These are phyloP conservation scores for Picocystis salinarum DNA, from an alignment of 139 green algal species.

Conservation along the genomic window DNA sequence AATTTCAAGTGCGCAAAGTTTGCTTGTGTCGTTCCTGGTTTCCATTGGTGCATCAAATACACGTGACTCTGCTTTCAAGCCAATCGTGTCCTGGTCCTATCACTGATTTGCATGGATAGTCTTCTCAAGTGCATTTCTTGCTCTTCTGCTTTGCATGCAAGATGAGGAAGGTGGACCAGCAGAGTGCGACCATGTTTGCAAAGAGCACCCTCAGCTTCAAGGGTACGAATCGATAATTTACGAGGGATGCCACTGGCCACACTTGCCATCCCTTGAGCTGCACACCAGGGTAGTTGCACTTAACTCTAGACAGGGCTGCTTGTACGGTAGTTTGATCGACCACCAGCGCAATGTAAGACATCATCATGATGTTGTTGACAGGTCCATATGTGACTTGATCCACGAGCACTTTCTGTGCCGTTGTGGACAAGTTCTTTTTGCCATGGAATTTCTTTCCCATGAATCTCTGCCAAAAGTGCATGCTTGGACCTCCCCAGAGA, in stretches of 20 bases:
- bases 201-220: slow-evolving; percentile 50
- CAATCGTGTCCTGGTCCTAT: too few species aligned
- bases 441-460: slow-evolving; percentile 21
- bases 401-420: slow-evolving; percentile 33
- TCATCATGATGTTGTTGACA: slow-evolving; percentile 35
- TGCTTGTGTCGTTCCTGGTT: too few species aligned
- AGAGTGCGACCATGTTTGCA: slow-evolving; percentile 28
- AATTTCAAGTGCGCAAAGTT: too few species aligned
- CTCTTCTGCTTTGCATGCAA: too few species aligned
- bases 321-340: too few species aligned
- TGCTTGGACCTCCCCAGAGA: slow-evolving; percentile 22
- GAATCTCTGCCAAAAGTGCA: slow-evolving; percentile 41
- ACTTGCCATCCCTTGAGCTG: slow-evolving; percentile 28
- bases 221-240: slow-evolving; percentile 51
- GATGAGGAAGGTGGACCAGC: too few species aligned
- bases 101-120: too few species aligned
- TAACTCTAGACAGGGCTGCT: slow-evolving; percentile 11
- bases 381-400: slow-evolving; percentile 51
- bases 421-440: slow-evolving; percentile 23
- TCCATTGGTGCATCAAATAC: too few species aligned
- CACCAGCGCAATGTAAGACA: slow-evolving; percentile 26
- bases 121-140: too few species aligned
- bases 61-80: too few species aligned
- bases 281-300: slow-evolving; percentile 24
- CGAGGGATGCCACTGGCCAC: slow-evolving; percentile 37